Conservation (phyloP, 768 basidiomycete species). For the Mycena latifolia region DNA sequence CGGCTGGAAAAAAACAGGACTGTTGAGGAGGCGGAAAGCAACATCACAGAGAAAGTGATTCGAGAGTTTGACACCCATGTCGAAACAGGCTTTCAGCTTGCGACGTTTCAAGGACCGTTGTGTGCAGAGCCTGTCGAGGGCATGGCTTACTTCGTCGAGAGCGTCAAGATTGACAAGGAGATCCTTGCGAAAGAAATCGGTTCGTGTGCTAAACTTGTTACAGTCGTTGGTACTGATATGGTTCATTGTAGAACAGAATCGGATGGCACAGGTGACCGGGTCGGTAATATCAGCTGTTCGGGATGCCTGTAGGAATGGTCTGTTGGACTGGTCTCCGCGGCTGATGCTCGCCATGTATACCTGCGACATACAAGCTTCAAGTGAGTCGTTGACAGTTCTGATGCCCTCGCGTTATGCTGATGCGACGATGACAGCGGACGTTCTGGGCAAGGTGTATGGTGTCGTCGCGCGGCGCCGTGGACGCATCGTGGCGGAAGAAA, state of each 20-base stretch:
- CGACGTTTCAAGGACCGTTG: slow-evolving; percentile 93
- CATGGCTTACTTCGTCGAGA: slow-evolving; percentile 91
- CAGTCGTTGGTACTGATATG: slow-evolving; percentile 23
- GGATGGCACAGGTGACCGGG: slow-evolving; percentile 88
- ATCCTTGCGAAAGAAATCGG: slow-evolving; percentile 76
- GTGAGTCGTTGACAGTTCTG: slow-evolving; percentile 60
- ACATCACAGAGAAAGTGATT: slow-evolving; percentile 46
- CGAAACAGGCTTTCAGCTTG: slow-evolving; percentile 96
- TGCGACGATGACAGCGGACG: slow-evolving; percentile 76
- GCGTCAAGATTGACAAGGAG: slow-evolving; percentile 70
- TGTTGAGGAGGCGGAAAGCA: slow-evolving; percentile 42
- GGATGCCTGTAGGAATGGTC: slow-evolving; percentile 90
- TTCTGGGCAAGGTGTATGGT: slow-evolving; percentile 96
- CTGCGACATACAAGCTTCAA: slow-evolving; percentile 98
- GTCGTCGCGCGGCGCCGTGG: slow-evolving; percentile 94
- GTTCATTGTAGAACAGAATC: slow-evolving; percentile 72
- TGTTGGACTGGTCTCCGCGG: slow-evolving; percentile 98
- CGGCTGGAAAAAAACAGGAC: slow-evolving; percentile 58
- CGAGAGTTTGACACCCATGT: slow-evolving; percentile 83
- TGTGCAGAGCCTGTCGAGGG: slow-evolving; percentile 97
- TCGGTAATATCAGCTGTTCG: slow-evolving; percentile 90
- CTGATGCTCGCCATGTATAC: slow-evolving; percentile 99
- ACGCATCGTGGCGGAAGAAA: slow-evolving; percentile 94
- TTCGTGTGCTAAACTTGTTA: slow-evolving; percentile 47
- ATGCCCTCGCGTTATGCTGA: slow-evolving; percentile 28